Conservation (phyloP, 495 filamentous ascomycete species). For the Cudoniella acicularis region DNA sequence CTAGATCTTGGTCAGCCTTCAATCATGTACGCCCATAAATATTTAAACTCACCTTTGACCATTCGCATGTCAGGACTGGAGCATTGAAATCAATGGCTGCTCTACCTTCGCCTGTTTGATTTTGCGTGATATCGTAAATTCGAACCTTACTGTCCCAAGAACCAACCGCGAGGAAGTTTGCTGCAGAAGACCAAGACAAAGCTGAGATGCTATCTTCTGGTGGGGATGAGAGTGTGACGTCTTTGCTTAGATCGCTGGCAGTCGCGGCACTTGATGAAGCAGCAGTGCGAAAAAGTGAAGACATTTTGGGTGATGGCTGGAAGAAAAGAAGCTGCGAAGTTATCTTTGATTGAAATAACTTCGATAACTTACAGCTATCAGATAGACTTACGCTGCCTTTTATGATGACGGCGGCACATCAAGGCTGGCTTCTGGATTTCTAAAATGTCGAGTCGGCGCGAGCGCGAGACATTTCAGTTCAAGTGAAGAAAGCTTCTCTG, state of each 20-base stretch:
- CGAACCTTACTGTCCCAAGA: slow-evolving; percentile 93
- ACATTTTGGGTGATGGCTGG: not conserved
- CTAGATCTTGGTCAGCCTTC: slow-evolving; percentile 30
- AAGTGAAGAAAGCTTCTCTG: no score
- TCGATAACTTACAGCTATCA: not conserved
- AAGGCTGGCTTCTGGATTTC: not conserved
- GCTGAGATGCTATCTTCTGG: slow-evolving; percentile 85
- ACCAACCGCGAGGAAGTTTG: slow-evolving; percentile 73
- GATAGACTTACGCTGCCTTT: not conserved
- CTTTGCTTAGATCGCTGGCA: slow-evolving; percentile 42
- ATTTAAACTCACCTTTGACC: slow-evolving; percentile 68
- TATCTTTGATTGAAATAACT: not conserved
- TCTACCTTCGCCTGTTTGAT: slow-evolving; percentile 66
- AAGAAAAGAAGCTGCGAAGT: not conserved
- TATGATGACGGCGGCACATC: not conserved
- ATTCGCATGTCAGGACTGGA: slow-evolving; percentile 73
- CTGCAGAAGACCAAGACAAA: slow-evolving; percentile 68
- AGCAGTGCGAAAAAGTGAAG: not conserved
- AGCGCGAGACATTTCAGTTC: not conserved
- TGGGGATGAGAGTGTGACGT: slow-evolving; percentile 68
- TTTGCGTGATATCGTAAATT: slow-evolving; percentile 78
- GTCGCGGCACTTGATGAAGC: not conserved
- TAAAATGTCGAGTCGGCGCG: slow-evolving; percentile 2
- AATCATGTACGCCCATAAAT: not conserved
- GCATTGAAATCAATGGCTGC: slow-evolving; percentile 70